Evolutionary conservation across 306 rosid genomes (phyloP).

Genomic region (Lotus japonicus): DNA sequence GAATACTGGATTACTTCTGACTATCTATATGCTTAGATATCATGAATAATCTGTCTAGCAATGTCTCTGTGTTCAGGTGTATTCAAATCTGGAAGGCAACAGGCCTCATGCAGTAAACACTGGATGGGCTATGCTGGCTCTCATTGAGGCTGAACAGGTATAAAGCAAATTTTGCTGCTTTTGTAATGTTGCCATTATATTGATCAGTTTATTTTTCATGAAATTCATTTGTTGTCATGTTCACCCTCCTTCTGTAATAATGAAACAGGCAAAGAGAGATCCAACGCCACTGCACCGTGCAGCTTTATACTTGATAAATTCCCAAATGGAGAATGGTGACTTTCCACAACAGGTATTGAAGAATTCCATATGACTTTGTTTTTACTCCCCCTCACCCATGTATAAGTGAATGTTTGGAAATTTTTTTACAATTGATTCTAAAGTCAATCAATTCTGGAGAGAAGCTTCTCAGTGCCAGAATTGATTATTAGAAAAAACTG

Average conservation of each 20-base stretch:
- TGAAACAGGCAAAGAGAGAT: slow-evolving; percentile 66
- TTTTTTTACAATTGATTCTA: too few relatives aligned
- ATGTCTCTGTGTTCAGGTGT: slow-evolving; percentile 42
- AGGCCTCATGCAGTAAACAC: slow-evolving; percentile 71
- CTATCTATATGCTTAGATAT: slow-evolving; percentile 8
- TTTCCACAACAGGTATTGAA: slow-evolving; percentile 77
- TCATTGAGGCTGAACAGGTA: slow-evolving; percentile 81
- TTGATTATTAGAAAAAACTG: too few relatives aligned
- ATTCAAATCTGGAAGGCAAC: slow-evolving; percentile 57
- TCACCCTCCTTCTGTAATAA: background rate
- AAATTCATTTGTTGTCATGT: background rate
- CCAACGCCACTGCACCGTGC: slow-evolving; percentile 67
- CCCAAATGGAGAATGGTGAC: slow-evolving; percentile 83
- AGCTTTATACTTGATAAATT: slow-evolving; percentile 62
- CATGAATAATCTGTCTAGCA: background rate
- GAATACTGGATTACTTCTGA: slow-evolving; percentile 7
- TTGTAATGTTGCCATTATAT: background rate
- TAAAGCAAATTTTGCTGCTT: slow-evolving; percentile 8
- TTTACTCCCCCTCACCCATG: background rate
- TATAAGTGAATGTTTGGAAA: background rate
- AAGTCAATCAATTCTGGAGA: too few relatives aligned
- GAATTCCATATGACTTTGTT: background rate
- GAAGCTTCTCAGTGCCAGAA: too few relatives aligned
- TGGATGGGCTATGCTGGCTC: slow-evolving; percentile 77
- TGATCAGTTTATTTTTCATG: slow-evolving; percentile 5